A percentile compares a stretch with the other conserved stretches of the same genome.
phyloP scores from a whole-genome alignment of 352 stramenopile species.

The Phytophthora megakarya region DNA sequence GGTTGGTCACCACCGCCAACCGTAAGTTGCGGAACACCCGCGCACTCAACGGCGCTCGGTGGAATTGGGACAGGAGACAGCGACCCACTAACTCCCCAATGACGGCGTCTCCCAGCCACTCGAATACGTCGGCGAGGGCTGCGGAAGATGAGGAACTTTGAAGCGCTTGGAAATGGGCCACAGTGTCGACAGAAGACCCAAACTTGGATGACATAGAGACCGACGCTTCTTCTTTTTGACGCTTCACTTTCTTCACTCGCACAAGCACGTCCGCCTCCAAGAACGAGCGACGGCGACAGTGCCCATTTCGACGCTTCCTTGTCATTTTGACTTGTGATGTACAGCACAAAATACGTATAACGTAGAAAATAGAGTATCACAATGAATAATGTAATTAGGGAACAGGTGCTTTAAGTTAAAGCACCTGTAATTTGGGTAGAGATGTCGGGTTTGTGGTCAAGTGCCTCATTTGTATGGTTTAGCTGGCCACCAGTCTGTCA shows the following conservation, averaged over 20 bases:
- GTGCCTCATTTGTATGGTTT: too few species aligned
- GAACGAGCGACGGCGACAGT: slow-evolving; percentile 14
- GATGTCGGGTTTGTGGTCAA: too few species aligned
- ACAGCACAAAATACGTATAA: too few species aligned
- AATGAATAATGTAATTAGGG: too few species aligned
- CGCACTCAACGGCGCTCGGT: slow-evolving; percentile 53
- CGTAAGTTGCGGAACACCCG: slow-evolving; percentile 72
- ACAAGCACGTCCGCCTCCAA: slow-evolving; percentile 14
- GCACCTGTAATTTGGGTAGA: too few species aligned
- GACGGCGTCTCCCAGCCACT: slow-evolving; percentile 81
- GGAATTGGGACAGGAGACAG: slow-evolving; percentile 71
- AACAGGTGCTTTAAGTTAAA: too few species aligned
- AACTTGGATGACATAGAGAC: background rate
- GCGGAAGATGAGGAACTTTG: slow-evolving; percentile 10
- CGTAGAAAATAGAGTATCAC: too few species aligned
- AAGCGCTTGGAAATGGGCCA: slow-evolving; percentile 51
- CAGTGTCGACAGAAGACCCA: slow-evolving; percentile 10
- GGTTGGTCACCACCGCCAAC: slow-evolving; percentile 67
- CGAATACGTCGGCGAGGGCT: slow-evolving; percentile 59
- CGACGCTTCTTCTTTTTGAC: background rate
- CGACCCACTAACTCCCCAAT: slow-evolving; percentile 72
- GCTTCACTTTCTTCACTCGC: slow-evolving; percentile 16
- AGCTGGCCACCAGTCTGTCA: too few species aligned
- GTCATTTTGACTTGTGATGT: slow-evolving; percentile 6
- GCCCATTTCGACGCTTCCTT: slow-evolving; percentile 21